Base-by-base conservation (phyloP, 768 basidiomycete genomes). In the Kwoniella europaea region DNA sequence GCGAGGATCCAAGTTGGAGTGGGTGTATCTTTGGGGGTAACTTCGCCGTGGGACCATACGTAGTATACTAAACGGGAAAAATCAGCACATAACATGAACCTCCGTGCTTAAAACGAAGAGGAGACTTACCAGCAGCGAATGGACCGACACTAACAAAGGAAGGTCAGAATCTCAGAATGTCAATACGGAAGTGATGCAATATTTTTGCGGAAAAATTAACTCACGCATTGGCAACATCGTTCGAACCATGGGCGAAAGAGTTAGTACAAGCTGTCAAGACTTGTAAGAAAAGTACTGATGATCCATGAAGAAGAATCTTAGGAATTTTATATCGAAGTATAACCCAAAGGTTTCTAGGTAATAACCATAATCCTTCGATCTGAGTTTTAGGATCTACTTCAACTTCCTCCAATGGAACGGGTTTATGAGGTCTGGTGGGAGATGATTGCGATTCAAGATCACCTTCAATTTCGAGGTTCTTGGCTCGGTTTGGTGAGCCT, bases 201-300 rank as follows among this genome's bases (percentile, higher is more conserved):
- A 27, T 27, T 3, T 3, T 50, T 13, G 46, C 12, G 12, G 12
- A 55, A 55, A 15, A 15, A 18, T 2, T 9, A 0, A 55, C 54
- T 55, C 9, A 55, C 22, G 83, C 82, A 73, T 84, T 84, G 46
- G 79, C 75, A 50, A 84, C 72, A 65, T 86, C 85, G 80, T 86
- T 86, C 71, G 85, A 78, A 16, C 86, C 86, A 76, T 86, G 86
- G 3, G 85, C 86, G 73, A 86, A 86, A 3, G 84, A 85, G 43
- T 82, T 82, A 22, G 83, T 85, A 72, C 84, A 85, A 15, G 85
- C 85, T 4, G 85, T 86, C 60, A 86, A 65, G 65, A 84, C 81
- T 67, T 86, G 86, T 29, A 86, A 75, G 79, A 86, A 86, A 9
- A 85, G 82, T 78, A 86, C 27, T 50, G 70, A 71, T 7, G 74